Percentiles rank a stretch among this genome's conserved stretches.
Evolutionary conservation across 202 grass and related monocot species (phyloP).

Genomic region (Schoenoplectus tabernaemontani): DNA sequence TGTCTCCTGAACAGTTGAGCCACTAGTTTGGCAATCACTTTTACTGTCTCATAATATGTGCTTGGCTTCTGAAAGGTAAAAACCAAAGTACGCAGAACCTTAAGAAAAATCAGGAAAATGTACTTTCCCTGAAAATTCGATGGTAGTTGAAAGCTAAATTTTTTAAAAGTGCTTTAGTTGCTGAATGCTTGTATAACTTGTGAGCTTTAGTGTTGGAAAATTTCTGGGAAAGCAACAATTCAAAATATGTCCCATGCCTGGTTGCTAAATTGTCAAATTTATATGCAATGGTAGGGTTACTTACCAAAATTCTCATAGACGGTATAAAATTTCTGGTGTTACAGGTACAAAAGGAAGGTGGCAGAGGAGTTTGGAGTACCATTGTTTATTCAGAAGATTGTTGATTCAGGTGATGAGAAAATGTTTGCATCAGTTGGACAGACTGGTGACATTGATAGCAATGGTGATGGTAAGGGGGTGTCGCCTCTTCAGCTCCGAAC

Average conservation of each 20-base stretch:
- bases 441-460: slow-evolving; percentile 29
- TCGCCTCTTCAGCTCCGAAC: slow-evolving; percentile 83
- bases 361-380: slow-evolving; percentile 77
- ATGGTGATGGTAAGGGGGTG: slow-evolving; percentile 38
- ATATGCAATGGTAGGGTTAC: background rate
- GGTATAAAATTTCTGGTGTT: background rate
- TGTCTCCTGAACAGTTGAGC: background rate
- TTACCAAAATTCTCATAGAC: background rate
- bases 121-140: background rate
- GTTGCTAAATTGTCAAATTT: background rate
- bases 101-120: background rate
- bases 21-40: background rate
- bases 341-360: slow-evolving; percentile 51
- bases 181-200: background rate
- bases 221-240: background rate
- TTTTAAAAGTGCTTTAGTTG: background rate
- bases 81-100: background rate
- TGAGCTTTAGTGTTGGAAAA: background rate
- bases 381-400: slow-evolving; percentile 92
- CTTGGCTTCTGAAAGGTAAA: background rate
- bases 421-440: slow-evolving; percentile 29
- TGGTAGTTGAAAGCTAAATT: background rate
- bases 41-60: background rate
- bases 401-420: slow-evolving; percentile 56
- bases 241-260: background rate